Conservation (phyloP, 495 filamentous ascomycete genomes). For the Penicillium bialowiezense region DNA sequence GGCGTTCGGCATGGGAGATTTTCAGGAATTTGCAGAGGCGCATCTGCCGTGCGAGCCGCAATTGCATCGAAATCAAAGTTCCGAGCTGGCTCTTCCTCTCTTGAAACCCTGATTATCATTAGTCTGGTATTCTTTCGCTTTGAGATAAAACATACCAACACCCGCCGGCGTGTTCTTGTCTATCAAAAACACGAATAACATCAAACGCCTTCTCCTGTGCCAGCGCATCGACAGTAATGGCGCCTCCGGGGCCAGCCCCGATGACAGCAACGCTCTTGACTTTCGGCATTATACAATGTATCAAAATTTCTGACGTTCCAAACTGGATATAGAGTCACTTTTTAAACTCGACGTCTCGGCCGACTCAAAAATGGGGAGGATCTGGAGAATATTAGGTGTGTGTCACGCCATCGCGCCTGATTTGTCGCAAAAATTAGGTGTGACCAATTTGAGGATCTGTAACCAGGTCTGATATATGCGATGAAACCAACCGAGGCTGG, state of each 20-base stretch:
- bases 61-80: conserved; percentile 39
- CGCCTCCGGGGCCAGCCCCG: conserved; percentile 56
- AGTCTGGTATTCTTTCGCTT: not conserved
- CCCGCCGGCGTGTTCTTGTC: conserved; percentile 55
- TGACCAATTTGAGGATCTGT: not conserved
- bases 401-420: conserved; percentile 23
- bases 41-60: conserved; percentile 46
- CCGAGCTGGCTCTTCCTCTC: conserved; percentile 30
- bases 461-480: not conserved
- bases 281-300: conserved; percentile 13
- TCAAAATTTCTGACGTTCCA: not conserved
- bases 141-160: conserved; percentile 45
- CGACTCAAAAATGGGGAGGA: conserved; percentile 8
- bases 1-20: conserved; percentile 45
- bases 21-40: conserved; percentile 43
- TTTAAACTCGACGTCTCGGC: conserved; percentile 15
- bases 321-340: not conserved
- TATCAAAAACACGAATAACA: conserved; percentile 56
- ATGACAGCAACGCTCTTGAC: conserved; percentile 57
- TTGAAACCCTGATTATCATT: conserved; percentile 37
- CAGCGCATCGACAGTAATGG: conserved; percentile 57
- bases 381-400: conserved; percentile 11
- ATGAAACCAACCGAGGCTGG: not conserved
- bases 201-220: conserved; percentile 55
- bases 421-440: conserved; percentile 14